Conservation (phyloP, 371 early-diverging fungal species). For the Conidiobolus coronatus region DNA sequence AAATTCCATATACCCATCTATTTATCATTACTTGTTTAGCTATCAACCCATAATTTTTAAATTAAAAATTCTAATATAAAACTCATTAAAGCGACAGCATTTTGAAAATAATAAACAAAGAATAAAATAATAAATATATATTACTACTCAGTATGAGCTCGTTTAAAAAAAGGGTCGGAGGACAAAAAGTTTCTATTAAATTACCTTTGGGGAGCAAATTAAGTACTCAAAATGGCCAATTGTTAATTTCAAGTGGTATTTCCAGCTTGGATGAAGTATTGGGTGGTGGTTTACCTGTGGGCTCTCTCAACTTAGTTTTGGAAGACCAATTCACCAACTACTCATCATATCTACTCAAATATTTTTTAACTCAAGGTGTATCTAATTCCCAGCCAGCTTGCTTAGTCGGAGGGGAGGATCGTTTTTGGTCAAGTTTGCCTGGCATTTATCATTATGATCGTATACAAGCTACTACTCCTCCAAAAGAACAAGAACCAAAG, state of each 20-base stretch:
- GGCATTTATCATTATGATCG: slow-evolving; percentile 21
- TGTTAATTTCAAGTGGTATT: slow-evolving; percentile 1
- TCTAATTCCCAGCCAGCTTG: slow-evolving; percentile 46
- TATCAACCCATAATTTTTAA: too few species aligned
- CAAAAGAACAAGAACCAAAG: slow-evolving; percentile 8
- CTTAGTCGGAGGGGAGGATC: slow-evolving; percentile 36
- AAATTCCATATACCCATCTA: too few species aligned
- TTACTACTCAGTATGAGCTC: too few species aligned
- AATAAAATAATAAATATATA: too few species aligned
- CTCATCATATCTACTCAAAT: slow-evolving; percentile 44
- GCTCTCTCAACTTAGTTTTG: slow-evolving; percentile 50
- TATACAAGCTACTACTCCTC: neutral
- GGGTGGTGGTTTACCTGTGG: slow-evolving; percentile 71
- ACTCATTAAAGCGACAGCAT: too few species aligned
- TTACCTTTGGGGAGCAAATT: too few species aligned
- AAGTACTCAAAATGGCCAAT: too few species aligned
- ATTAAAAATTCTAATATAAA: too few species aligned
- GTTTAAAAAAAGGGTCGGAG: too few species aligned
- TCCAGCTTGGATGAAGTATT: slow-evolving; percentile 8
- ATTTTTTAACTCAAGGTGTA: slow-evolving; percentile 69
- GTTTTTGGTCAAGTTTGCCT: slow-evolving; percentile 10
- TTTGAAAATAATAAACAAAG: too few species aligned
- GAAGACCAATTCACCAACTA: slow-evolving; percentile 68
- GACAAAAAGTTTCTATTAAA: too few species aligned
- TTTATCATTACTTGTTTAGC: too few species aligned